These are phyloP conservation scores for Bonnemaisonia californica DNA, from an alignment of 31 red algal genomes.

Conservation along the genomic window DNA sequence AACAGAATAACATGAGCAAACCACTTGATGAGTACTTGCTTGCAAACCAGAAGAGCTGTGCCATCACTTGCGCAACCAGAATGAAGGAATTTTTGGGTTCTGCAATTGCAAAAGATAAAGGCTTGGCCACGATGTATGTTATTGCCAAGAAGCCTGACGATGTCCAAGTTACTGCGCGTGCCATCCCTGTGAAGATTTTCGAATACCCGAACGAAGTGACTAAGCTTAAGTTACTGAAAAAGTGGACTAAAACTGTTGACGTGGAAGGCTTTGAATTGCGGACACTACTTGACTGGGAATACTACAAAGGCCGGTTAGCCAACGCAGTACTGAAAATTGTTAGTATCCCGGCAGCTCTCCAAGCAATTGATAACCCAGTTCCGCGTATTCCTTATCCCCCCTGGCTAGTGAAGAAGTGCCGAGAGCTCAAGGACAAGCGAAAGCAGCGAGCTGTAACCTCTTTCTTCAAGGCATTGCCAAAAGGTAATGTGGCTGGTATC, in stretches of 20 bases:
- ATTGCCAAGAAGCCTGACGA: slow-evolving; percentile 81
- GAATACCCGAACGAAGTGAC: slow-evolving; percentile 54
- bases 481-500: slow-evolving; percentile 23
- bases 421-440: slow-evolving; percentile 64
- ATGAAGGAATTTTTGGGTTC: slow-evolving; percentile 88
- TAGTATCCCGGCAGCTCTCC: slow-evolving; percentile 92
- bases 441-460: slow-evolving; percentile 75
- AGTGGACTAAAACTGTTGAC: slow-evolving; percentile 80
- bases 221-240: slow-evolving; percentile 52
- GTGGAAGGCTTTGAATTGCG: slow-evolving; percentile 62
- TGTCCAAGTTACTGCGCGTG: slow-evolving; percentile 84
- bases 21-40: slow-evolving; percentile 81
- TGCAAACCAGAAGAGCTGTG: slow-evolving; percentile 86
- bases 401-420: slow-evolving; percentile 82
- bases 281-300: slow-evolving; percentile 92
- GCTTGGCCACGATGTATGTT: slow-evolving; percentile 85
- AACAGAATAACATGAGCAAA: slow-evolving; percentile 99
- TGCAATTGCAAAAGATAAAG: slow-evolving; percentile 90
- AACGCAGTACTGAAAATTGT: slow-evolving; percentile 93
- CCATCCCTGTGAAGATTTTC: slow-evolving; percentile 93
- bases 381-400: slow-evolving; percentile 88
- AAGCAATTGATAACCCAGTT: slow-evolving; percentile 90
- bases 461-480: slow-evolving; percentile 65
- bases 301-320: slow-evolving; percentile 91
- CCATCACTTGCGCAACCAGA: slow-evolving; percentile 92